Evolutionary conservation across 2,329 filamentous ascomycete species (phyloP).

Genomic region (Trichoderma citrinoviride): DNA sequence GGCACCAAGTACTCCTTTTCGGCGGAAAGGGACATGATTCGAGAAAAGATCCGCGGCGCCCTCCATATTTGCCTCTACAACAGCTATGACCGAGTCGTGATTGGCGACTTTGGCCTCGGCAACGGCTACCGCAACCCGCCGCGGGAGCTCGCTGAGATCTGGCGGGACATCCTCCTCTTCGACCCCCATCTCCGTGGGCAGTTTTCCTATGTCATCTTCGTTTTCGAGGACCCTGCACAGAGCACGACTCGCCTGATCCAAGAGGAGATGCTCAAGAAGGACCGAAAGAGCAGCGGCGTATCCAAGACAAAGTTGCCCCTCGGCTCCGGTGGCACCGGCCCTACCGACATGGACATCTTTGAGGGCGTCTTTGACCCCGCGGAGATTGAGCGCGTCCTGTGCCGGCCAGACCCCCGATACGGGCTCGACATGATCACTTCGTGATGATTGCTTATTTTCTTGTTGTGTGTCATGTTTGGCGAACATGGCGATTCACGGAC

Average conservation of each 20-base stretch:
- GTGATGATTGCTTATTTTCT: neutral
- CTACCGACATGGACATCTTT: constrained; percentile 53
- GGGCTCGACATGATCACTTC: constrained; percentile 51
- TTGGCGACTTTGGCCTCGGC: constrained; percentile 64
- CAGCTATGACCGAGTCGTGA: constrained; percentile 55
- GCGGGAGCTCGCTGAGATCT: constrained; percentile 62
- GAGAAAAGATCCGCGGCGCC: constrained; percentile 68
- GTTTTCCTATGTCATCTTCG: constrained; percentile 61
- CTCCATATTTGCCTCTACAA: constrained; percentile 66
- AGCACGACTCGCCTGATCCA: constrained; percentile 53
- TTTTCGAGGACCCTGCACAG: constrained; percentile 58
- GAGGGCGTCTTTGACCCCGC: constrained; percentile 48
- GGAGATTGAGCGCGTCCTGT: constrained; percentile 51
- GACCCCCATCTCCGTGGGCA: constrained; percentile 61
- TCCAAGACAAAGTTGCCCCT: constrained; percentile 36
- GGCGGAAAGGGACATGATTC: constrained; percentile 68
- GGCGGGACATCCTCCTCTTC: constrained; percentile 63
- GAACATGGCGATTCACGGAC: neutral
- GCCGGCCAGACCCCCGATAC: constrained; percentile 54
- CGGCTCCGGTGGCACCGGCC: constrained; percentile 33
- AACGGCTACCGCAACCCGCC: constrained; percentile 64
- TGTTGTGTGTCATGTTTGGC: neutral
- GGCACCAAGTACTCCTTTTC: constrained; percentile 70
- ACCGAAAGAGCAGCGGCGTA: constrained; percentile 35
- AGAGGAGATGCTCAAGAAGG: constrained; percentile 56